Conservation (phyloP, 2,329 filamentous ascomycete genomes). For the Phyllosticta citribraziliensis region DNA sequence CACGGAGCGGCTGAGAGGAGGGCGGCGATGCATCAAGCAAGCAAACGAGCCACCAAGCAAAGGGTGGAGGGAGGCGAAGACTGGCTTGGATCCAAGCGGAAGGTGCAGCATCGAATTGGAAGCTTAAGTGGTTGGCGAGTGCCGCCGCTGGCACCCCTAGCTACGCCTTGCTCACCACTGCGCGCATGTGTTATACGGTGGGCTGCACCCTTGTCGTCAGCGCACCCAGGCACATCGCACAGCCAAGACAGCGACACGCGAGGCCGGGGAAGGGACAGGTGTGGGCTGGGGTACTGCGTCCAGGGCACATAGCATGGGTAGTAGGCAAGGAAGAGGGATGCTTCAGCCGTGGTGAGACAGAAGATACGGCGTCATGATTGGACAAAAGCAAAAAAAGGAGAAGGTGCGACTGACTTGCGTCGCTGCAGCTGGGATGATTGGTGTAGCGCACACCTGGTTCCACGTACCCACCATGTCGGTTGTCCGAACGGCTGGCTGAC, state of each 20-base stretch:
- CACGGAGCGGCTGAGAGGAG: too few species aligned
- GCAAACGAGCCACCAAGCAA: too few species aligned
- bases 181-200: too few species aligned
- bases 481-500: neutral
- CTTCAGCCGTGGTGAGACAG: neutral
- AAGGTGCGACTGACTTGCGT: neutral
- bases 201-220: neutral
- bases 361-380: neutral
- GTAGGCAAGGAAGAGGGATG: neutral
- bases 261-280: neutral
- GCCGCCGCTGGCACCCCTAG: too few species aligned
- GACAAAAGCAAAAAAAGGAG: neutral
- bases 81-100: too few species aligned
- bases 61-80: too few species aligned
- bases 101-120: too few species aligned
- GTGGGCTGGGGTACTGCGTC: neutral
- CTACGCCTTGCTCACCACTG: too few species aligned
- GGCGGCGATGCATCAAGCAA: too few species aligned
- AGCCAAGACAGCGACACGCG: neutral
- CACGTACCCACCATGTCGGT: neutral
- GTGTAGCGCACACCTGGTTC: neutral
- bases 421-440: neutral
- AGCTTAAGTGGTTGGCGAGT: too few species aligned
- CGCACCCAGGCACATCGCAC: neutral
- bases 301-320: neutral